These are phyloP conservation scores for Paxillus ammoniavirescens DNA, from an alignment of 768 basidiomycete genomes.

Conservation along the genomic window DNA sequence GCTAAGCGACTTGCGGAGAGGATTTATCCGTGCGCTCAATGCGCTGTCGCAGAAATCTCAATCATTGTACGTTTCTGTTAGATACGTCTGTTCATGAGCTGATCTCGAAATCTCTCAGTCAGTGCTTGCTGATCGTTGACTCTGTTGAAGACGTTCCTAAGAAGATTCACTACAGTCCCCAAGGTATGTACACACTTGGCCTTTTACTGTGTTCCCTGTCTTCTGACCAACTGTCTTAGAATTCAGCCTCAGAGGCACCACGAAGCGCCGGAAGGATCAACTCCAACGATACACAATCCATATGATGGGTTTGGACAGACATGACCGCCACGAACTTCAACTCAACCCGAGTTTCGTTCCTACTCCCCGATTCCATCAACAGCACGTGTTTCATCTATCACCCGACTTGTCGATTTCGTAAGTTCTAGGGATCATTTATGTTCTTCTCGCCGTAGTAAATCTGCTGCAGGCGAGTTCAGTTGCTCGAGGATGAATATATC, in stretches of 20 bases:
- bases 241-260: not conserved
- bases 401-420: not conserved
- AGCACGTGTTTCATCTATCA: not conserved
- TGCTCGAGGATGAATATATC: slow-evolving; percentile 35
- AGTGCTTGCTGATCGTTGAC: not conserved
- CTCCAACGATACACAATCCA: slow-evolving; percentile 5
- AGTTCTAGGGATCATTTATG: not conserved
- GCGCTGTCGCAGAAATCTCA: not conserved
- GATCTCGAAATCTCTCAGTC: not conserved
- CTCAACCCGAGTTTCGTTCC: slow-evolving; percentile 4
- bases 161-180: not conserved
- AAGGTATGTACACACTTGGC: too few relatives aligned
- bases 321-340: slow-evolving; percentile 6
- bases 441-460: not conserved
- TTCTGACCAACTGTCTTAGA: not conserved
- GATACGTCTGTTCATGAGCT: not conserved
- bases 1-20: not conserved
- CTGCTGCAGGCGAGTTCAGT: slow-evolving; percentile 29
- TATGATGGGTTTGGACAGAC: not conserved
- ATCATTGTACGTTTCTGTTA: not conserved
- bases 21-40: slow-evolving; percentile 2
- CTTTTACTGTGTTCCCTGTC: not conserved
- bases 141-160: not conserved
- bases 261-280: not conserved
- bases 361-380: slow-evolving; percentile 1